Evolutionary conservation across 129 eudicot genomes (phyloP).

Genomic region (sunflower (Helianthus annuus)): DNA sequence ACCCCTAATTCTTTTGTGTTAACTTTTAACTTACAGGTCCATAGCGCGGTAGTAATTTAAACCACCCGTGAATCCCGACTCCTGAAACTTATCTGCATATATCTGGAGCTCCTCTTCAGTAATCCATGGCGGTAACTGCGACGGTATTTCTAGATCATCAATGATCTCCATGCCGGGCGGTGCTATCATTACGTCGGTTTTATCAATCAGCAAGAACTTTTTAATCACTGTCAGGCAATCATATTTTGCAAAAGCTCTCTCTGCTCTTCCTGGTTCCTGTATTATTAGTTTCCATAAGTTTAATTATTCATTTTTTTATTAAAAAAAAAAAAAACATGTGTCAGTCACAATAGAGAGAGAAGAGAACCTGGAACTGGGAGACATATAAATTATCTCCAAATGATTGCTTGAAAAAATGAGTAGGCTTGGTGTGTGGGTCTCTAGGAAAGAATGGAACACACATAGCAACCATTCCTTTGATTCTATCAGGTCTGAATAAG

Average conservation of each 20-base stretch:
- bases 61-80: constrained; percentile 33
- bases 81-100: constrained; percentile 28
- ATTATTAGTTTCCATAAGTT: not conserved
- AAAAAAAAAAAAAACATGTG: too few species aligned
- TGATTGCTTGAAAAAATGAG: constrained; percentile 34
- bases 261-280: constrained; percentile 54
- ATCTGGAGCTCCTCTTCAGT: constrained; percentile 22
- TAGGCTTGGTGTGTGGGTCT: constrained; percentile 33
- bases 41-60: constrained; percentile 29
- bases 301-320: too few species aligned
- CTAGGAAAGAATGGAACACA: constrained; percentile 53
- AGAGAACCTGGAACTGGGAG: constrained; percentile 51
- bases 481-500: constrained; percentile 55
- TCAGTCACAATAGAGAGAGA: not conserved
- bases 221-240: constrained; percentile 53
- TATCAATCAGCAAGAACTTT: constrained; percentile 42
- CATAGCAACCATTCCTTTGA: constrained; percentile 45
- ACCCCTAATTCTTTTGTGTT: not conserved
- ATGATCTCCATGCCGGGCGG: constrained; percentile 57
- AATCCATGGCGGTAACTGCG: constrained; percentile 40
- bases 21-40: constrained; percentile 26
- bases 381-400: constrained; percentile 47
- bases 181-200: constrained; percentile 27
- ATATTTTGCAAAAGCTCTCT: constrained; percentile 53
- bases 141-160: constrained; percentile 30